Conservation (phyloP, 1,284 basidiomycete species). For the Trametes sp. region DNA sequence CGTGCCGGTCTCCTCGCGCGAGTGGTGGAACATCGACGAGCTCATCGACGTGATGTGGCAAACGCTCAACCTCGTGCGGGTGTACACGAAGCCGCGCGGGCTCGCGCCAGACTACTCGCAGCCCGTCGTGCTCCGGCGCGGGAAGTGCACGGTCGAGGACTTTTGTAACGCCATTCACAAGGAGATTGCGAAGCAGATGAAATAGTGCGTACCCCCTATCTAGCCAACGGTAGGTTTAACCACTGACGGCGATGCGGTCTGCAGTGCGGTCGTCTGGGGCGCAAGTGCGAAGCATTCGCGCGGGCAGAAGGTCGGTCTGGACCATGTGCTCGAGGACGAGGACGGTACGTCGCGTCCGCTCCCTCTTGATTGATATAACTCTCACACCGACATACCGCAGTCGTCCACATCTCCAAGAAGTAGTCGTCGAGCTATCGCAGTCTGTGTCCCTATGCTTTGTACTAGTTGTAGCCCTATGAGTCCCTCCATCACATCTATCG, state of each 20-base stretch:
- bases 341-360: conserved; percentile 64
- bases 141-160: conserved; percentile 85
- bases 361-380: not conserved
- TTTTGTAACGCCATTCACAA: conserved; percentile 93
- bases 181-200: conserved; percentile 93
- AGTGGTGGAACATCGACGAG: conserved; percentile 98
- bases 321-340: conserved; percentile 90
- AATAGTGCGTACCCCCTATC: conserved; percentile 66
- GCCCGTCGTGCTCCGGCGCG: conserved; percentile 82
- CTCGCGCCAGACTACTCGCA: conserved; percentile 87
- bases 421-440: conserved; percentile 42
- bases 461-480: conserved; percentile 30
- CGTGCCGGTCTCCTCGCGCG: conserved; percentile 91
- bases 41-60: conserved; percentile 93
- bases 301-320: conserved; percentile 95
- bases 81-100: conserved; percentile 96
- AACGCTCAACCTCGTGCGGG: conserved; percentile 87
- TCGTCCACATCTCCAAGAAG: conserved; percentile 86
- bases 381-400: conserved; percentile 49
- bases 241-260: conserved; percentile 19
- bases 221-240: not conserved
- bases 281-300: conserved; percentile 94
- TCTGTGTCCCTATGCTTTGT: conserved; percentile 13
- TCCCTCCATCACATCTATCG: conserved; percentile 9
- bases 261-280: conserved; percentile 91